These are phyloP conservation scores for Cystoderma amianthinum DNA, from an alignment of 768 basidiomycete genomes.

Conservation along the genomic window DNA sequence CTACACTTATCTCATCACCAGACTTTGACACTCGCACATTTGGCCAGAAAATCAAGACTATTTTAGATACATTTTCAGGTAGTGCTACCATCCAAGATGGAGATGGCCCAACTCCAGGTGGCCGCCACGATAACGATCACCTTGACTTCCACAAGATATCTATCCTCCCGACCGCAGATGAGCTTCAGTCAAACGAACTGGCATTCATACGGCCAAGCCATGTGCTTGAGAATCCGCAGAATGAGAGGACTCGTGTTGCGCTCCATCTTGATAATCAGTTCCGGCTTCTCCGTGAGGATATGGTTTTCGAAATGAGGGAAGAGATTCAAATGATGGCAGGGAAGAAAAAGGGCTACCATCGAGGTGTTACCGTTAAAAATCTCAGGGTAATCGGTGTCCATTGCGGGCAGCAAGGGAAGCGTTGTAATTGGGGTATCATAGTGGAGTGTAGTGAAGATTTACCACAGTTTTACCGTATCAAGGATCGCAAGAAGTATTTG, in stretches of 20 bases:
- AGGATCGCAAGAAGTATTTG: conserved; percentile 28
- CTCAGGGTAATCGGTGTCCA: conserved; percentile 6
- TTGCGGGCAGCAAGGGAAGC: too few relatives aligned
- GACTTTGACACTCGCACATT: conserved; percentile 17
- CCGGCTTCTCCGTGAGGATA: conserved; percentile 57
- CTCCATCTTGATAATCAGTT: conserved; percentile 62
- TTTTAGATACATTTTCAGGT: conserved; percentile 15
- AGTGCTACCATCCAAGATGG: not conserved
- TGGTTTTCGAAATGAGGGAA: conserved; percentile 51
- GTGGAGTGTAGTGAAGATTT: conserved; percentile 28
- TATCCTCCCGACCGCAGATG: conserved; percentile 60
- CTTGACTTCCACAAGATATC: conserved; percentile 50
- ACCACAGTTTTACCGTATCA: conserved; percentile 25
- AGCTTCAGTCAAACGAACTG: conserved; percentile 33
- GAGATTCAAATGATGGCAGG: conserved; percentile 40
- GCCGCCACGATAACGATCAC: conserved; percentile 67
- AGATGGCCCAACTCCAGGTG: conserved; percentile 38
- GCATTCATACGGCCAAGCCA: conserved; percentile 44
- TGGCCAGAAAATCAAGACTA: conserved; percentile 32
- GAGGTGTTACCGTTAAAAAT: conserved; percentile 24
- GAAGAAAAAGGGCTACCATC: conserved; percentile 30
- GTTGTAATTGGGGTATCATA: too few relatives aligned
- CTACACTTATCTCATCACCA: conserved; percentile 15
- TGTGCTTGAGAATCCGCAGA: conserved; percentile 34
- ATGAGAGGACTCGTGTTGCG: conserved; percentile 26